These are phyloP conservation scores for Trichoderma breve DNA, from an alignment of 2,329 filamentous ascomycete genomes.

Conservation along the genomic window DNA sequence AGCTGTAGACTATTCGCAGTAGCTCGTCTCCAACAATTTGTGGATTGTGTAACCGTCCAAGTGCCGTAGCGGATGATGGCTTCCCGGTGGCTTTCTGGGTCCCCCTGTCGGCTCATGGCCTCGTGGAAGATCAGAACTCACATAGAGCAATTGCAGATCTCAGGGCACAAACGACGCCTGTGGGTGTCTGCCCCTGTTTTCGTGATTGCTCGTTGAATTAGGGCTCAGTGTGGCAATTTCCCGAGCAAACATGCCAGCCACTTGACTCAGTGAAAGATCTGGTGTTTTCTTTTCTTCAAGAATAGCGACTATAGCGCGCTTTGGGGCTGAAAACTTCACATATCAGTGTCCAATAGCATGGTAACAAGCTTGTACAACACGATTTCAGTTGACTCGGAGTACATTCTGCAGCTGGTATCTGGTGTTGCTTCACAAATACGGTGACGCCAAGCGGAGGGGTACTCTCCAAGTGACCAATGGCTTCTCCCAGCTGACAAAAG, in stretches of 20 bases:
- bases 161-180: neutral
- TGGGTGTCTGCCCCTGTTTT: neutral
- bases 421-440: neutral
- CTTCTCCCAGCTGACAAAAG: neutral
- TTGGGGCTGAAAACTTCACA: neutral
- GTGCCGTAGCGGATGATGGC: slow-evolving; percentile 7
- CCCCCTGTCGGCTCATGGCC: slow-evolving; percentile 10
- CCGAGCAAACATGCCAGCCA: neutral
- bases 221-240: neutral
- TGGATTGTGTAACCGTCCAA: slow-evolving; percentile 5
- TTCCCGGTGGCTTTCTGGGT: slow-evolving; percentile 12
- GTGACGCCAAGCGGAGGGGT: neutral
- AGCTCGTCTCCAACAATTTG: slow-evolving; percentile 13
- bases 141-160: neutral
- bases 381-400: neutral
- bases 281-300: neutral
- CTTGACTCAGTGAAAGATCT: neutral
- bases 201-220: neutral
- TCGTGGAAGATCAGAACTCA: slow-evolving; percentile 4
- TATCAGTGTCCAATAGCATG: slow-evolving; percentile 6
- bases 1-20: slow-evolving; percentile 17
- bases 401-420: neutral
- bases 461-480: neutral
- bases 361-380: slow-evolving; percentile 6
- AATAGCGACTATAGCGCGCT: neutral